Evolutionary conservation across 352 stramenopile species (phyloP).

Genomic region (Phytopythium montanum): DNA sequence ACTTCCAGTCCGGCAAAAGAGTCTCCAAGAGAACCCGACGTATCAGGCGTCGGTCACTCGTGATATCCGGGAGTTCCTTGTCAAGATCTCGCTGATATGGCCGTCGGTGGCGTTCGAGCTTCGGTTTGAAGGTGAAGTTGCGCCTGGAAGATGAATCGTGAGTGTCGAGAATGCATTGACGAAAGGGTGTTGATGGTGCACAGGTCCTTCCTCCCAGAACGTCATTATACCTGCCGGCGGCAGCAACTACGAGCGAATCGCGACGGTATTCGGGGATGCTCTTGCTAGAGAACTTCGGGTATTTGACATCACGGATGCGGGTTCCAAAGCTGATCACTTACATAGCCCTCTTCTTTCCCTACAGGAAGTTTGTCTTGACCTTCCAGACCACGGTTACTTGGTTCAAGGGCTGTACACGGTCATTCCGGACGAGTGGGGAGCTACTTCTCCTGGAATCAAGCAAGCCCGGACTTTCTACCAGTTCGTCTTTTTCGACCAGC

Average conservation of each 20-base stretch:
- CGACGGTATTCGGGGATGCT: constrained; percentile 32
- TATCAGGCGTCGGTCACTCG: constrained; percentile 22
- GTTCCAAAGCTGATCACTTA: neutral
- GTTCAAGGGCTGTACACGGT: constrained; percentile 55
- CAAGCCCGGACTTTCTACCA: constrained; percentile 75
- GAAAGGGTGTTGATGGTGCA: neutral
- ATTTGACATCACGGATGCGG: no score
- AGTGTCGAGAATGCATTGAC: neutral
- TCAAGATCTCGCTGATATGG: constrained; percentile 70
- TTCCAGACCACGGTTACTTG: constrained; percentile 3
- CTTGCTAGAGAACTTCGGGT: constrained; percentile 44
- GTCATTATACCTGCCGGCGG: neutral
- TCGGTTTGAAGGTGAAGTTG: constrained; percentile 34
- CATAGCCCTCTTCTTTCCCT: constrained; percentile 7
- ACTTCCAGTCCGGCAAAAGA: constrained; percentile 51
- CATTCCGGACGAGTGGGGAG: constrained; percentile 32
- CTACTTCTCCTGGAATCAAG: constrained; percentile 32
- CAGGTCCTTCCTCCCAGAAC: constrained; percentile 5
- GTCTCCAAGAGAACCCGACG: constrained; percentile 32
- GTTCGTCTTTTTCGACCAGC: constrained; percentile 59
- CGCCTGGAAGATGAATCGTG: neutral
- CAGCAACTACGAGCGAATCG: constrained; percentile 32
- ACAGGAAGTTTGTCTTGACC: constrained; percentile 15
- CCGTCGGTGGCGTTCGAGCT: constrained; percentile 57
- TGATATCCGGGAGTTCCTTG: constrained; percentile 43